phyloP scores from a whole-genome alignment of 108 stramenopile species.

The Skeletonema menzelii region DNA sequence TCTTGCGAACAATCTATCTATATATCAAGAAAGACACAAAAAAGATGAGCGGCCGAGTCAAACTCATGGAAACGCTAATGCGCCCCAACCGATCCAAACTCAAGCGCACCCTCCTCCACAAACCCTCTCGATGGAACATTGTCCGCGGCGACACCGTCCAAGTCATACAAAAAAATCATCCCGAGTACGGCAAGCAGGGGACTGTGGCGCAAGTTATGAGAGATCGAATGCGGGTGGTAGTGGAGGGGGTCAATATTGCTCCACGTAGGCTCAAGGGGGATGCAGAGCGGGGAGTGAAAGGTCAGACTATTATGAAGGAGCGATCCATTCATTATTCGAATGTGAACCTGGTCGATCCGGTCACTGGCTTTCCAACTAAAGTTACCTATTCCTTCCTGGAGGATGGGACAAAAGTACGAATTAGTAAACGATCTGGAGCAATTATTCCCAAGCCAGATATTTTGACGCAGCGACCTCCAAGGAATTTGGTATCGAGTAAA shows the following conservation, averaged over 20 bases:
- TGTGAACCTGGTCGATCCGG: conserved; percentile 86
- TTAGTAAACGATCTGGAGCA: conserved; percentile 87
- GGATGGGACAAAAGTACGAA: conserved; percentile 95
- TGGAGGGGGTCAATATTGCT: conserved; percentile 92
- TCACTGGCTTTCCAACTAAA: conserved; percentile 82
- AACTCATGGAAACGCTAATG: conserved; percentile 48
- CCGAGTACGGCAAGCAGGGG: conserved; percentile 89
- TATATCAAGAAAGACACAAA: not conserved
- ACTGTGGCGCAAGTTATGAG: conserved; percentile 75
- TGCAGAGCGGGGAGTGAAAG: conserved; percentile 66
- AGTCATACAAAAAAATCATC: conserved; percentile 84
- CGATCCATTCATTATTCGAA: conserved; percentile 88
- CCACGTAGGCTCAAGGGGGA: conserved; percentile 70
- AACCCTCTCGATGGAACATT: conserved; percentile 75
- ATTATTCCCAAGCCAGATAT: conserved; percentile 92
- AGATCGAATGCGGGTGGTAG: conserved; percentile 85
- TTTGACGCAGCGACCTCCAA: conserved; percentile 56
- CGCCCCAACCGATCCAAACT: conserved; percentile 38
- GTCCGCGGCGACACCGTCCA: conserved; percentile 93
- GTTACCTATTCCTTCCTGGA: conserved; percentile 75
- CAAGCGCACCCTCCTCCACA: conserved; percentile 27
- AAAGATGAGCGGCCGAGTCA: conserved; percentile 41
- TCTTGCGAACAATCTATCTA: not conserved
- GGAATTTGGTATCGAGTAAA: conserved; percentile 64
- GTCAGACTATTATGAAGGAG: conserved; percentile 53